Evolutionary conservation across 352 stramenopile species (phyloP).

Genomic region (Hyaloperonospora arabidopsidis): DNA sequence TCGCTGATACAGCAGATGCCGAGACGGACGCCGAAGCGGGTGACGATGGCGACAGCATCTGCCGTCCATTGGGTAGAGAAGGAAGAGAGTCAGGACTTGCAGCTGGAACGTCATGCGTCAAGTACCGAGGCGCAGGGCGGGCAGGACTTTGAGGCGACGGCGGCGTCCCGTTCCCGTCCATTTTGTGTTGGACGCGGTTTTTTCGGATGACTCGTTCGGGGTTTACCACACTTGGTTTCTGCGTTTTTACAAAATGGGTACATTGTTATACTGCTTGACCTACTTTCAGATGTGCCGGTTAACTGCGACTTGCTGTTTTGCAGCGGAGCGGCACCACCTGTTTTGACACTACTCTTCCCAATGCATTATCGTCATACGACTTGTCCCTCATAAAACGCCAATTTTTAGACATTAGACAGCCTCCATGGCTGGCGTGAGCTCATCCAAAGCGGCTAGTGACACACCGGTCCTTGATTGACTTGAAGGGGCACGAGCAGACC

Average conservation of each 20-base stretch:
- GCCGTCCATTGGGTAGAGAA: constrained; percentile 5
- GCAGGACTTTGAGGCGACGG: constrained; percentile 44
- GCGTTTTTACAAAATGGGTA: too few relatives aligned
- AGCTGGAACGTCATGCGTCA: constrained; percentile 26
- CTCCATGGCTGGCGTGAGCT: constrained; percentile 25
- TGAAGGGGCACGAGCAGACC: constrained; percentile 17
- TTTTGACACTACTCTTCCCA: not conserved
- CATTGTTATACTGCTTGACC: not conserved
- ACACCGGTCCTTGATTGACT: constrained; percentile 12
- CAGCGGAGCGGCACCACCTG: not conserved
- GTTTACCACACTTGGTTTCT: not conserved
- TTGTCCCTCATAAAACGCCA: not conserved
- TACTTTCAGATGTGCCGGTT: not conserved
- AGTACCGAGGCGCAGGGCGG: constrained; percentile 34
- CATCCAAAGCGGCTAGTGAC: constrained; percentile 5
- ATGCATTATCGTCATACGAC: too few relatives aligned
- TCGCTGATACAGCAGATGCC: constrained; percentile 72
- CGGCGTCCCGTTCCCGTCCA: constrained; percentile 36
- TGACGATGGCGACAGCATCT: constrained; percentile 30
- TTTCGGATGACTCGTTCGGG: too few relatives aligned
- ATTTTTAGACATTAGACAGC: constrained; percentile 18
- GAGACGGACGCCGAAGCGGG: constrained; percentile 55
- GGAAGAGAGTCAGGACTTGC: constrained; percentile 12
- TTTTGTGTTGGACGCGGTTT: constrained; percentile 1
- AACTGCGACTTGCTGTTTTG: not conserved